phyloP scores from a whole-genome alignment of 495 filamentous ascomycete genomes.

The Penicillium nucicola region DNA sequence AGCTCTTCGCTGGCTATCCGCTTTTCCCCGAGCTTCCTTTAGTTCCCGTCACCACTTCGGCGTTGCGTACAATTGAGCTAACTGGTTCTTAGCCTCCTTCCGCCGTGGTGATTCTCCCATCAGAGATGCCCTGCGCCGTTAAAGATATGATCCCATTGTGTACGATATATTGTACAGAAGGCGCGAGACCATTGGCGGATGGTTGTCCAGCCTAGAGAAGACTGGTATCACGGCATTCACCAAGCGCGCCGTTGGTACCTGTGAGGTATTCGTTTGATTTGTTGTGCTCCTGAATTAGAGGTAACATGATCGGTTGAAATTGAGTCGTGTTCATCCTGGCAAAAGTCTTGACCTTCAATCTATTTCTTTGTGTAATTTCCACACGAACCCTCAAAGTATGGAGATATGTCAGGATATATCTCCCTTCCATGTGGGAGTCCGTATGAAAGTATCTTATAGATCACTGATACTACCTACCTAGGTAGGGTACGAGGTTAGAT shows the following conservation, averaged over 20 bases:
- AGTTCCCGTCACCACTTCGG: not conserved
- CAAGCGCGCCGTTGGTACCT: not conserved
- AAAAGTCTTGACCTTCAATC: not conserved
- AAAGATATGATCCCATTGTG: constrained; percentile 29
- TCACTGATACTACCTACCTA: no score
- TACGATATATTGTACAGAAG: constrained; percentile 48
- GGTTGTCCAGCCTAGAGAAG: constrained; percentile 9
- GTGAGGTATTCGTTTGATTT: constrained; percentile 4
- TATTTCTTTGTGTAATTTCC: no score
- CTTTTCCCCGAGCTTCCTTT: constrained; percentile 1
- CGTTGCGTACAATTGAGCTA: constrained; percentile 7
- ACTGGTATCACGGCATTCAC: constrained; percentile 14
- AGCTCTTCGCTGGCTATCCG: not conserved
- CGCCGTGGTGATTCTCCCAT: constrained; percentile 45
- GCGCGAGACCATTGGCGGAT: constrained; percentile 7
- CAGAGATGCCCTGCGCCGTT: constrained; percentile 43
- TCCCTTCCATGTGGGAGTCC: no score
- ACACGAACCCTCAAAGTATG: no score
- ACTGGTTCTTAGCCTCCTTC: constrained; percentile 40
- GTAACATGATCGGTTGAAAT: not conserved
- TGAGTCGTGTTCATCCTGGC: not conserved
- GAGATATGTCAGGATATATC: no score
- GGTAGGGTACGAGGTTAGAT: no score
- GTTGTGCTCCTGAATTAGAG: not conserved
- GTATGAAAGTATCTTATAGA: no score